Conservation (phyloP, 2,329 filamentous ascomycete species). For the Monilinia laxa region DNA sequence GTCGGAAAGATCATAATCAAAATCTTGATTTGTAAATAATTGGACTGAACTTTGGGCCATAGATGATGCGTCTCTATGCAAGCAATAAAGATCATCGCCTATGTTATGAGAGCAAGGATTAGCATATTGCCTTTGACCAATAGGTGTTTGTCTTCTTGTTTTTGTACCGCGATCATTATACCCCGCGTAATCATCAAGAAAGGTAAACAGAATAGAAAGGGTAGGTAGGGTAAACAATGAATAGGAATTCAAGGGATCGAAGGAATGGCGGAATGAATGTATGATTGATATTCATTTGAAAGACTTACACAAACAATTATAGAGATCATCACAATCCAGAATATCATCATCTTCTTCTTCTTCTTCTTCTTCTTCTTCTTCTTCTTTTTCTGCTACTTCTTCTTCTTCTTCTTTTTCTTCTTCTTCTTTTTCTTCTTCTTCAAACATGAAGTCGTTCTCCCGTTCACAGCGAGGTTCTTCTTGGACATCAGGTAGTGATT, state of each 20-base stretch:
- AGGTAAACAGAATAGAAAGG: no score
- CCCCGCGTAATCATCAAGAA: conserved; percentile 19
- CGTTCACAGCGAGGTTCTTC: conserved; percentile 72
- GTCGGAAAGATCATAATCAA: conserved; percentile 62
- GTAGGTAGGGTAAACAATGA: background rate
- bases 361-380: conserved; percentile 46
- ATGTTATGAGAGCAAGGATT: conserved; percentile 30
- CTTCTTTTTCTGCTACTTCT: conserved; percentile 42
- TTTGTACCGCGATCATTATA: conserved; percentile 11
- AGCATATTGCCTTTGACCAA: conserved; percentile 15
- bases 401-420: conserved; percentile 28
- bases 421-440: conserved; percentile 35
- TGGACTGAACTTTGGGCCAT: conserved; percentile 39
- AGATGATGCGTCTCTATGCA: conserved; percentile 49
- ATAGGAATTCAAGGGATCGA: background rate
- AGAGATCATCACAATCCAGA: conserved; percentile 48
- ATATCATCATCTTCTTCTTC: conserved; percentile 11
- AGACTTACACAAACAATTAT: conserved; percentile 73
- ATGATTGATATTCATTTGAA: conserved; percentile 2
- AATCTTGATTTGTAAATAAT: conserved; percentile 47
- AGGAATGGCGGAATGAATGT: background rate
- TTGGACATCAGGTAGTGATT: conserved; percentile 74
- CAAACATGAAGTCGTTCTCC: conserved; percentile 54
- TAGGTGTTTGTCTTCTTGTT: background rate
- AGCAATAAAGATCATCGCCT: conserved; percentile 62